These are phyloP conservation scores for Pseudogymnoascus destructans DNA, from an alignment of 2,329 filamentous ascomycete genomes.

Conservation along the genomic window DNA sequence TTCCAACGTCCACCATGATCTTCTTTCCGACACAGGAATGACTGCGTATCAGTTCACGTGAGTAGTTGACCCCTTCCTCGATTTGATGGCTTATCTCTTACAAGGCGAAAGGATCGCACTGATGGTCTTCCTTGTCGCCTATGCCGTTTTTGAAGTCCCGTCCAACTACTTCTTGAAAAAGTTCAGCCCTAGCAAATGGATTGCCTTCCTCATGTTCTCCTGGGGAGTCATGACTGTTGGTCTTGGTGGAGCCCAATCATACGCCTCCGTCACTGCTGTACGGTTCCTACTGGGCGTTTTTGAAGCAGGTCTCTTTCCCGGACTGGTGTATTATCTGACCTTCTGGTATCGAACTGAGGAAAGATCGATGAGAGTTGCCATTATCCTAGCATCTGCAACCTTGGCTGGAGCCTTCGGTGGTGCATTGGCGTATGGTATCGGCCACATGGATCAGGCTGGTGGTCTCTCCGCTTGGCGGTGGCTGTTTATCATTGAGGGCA, in stretches of 20 bases:
- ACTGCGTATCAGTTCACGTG: neutral
- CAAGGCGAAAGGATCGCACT: conserved; percentile 28
- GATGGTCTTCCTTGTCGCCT: conserved; percentile 36
- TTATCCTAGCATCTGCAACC: conserved; percentile 24
- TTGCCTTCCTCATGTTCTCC: neutral
- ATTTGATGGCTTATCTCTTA: neutral
- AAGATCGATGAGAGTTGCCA: conserved; percentile 22
- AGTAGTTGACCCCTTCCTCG: neutral
- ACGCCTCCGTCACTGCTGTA: conserved; percentile 31
- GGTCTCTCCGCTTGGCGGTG: conserved; percentile 23
- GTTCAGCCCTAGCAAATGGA: conserved; percentile 31
- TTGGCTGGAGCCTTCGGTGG: conserved; percentile 23
- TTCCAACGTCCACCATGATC: neutral
- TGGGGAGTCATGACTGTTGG: neutral
- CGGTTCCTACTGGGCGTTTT: conserved; percentile 37
- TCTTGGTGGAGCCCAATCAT: conserved; percentile 26
- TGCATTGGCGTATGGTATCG: conserved; percentile 23
- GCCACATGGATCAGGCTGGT: conserved; percentile 21
- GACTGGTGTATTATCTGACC: conserved; percentile 24
- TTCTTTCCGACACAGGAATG: neutral
- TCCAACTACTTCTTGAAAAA: conserved; percentile 38
- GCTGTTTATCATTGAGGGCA: conserved; percentile 24
- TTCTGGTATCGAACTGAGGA: conserved; percentile 25
- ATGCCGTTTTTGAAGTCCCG: conserved; percentile 36
- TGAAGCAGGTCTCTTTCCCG: conserved; percentile 34